Percentiles rank a stretch among this genome's conserved stretches.
Conservation (phyloP, 83 land plant species). For the Picea abies region DNA sequence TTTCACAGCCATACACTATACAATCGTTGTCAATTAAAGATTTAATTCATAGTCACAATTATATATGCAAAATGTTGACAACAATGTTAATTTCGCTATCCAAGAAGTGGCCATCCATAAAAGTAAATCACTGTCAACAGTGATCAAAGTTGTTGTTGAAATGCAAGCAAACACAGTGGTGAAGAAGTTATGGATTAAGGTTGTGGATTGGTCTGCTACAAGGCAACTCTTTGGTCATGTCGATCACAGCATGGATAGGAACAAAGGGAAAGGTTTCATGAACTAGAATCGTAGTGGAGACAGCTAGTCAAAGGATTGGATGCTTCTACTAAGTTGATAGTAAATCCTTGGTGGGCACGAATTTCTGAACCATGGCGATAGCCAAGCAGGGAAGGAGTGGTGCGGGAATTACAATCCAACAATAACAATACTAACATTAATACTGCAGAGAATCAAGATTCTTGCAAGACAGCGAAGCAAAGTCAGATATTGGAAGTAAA, state of each 20-base stretch:
- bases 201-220: constrained; percentile 18
- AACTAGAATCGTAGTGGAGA: background rate
- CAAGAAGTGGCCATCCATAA: no score
- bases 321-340: background rate
- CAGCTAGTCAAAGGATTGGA: background rate
- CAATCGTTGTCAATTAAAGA: no score
- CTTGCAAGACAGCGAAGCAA: background rate
- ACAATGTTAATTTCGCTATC: no score
- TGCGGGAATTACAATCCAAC: background rate
- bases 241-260: background rate
- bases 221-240: constrained; percentile 9
- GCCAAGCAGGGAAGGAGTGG: background rate
- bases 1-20: no score
- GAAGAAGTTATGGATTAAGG: constrained; percentile 5
- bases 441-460: background rate
- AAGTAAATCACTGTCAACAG: no score
- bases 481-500: background rate
- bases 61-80: no score
- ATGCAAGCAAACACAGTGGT: background rate
- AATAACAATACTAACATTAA: background rate
- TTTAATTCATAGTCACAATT: no score
- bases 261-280: background rate
- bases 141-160: no score
- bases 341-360: background rate
- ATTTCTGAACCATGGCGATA: background rate